These are phyloP conservation scores for Alnus glutinosa DNA, from an alignment of 306 rosid species.

Conservation along the genomic window DNA sequence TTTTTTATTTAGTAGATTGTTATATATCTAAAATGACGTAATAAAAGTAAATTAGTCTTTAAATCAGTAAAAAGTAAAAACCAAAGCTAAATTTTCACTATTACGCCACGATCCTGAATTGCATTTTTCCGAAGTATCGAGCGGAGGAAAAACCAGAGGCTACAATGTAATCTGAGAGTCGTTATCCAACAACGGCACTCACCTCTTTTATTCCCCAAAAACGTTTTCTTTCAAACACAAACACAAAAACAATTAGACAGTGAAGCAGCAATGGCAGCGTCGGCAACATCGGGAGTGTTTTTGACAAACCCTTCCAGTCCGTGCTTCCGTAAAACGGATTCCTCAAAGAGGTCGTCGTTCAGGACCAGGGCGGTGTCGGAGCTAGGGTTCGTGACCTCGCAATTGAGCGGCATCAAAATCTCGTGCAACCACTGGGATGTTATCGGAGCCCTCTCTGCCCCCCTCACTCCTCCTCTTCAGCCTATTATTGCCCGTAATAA, in stretches of 20 bases:
- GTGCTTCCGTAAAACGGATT: slow-evolving; percentile 19
- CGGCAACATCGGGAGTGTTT: slow-evolving; percentile 32
- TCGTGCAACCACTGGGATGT: slow-evolving; percentile 33
- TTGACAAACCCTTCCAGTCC: slow-evolving; percentile 19
- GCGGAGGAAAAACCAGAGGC: background rate
- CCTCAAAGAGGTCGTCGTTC: slow-evolving; percentile 10
- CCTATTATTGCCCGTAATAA: slow-evolving; percentile 66
- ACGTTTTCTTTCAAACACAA: background rate
- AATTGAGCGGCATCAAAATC: slow-evolving; percentile 69
- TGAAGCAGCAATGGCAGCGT: slow-evolving; percentile 48
- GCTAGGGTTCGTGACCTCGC: slow-evolving; percentile 62
- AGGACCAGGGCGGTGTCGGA: slow-evolving; percentile 37
- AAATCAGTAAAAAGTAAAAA: too few species aligned
- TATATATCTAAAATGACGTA: too few species aligned
- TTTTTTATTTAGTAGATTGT: too few species aligned
- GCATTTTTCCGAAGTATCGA: too few species aligned
- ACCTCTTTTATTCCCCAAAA: background rate
- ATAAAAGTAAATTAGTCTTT: too few species aligned
- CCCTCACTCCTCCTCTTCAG: slow-evolving; percentile 37
- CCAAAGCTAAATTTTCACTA: too few species aligned
- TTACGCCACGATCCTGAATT: too few species aligned
- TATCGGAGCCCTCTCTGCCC: slow-evolving; percentile 29
- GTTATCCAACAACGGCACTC: background rate
- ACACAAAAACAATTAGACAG: background rate
- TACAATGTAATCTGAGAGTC: background rate